Conservation (phyloP, 495 filamentous ascomycete species). For the Penicillium pancosmium region DNA sequence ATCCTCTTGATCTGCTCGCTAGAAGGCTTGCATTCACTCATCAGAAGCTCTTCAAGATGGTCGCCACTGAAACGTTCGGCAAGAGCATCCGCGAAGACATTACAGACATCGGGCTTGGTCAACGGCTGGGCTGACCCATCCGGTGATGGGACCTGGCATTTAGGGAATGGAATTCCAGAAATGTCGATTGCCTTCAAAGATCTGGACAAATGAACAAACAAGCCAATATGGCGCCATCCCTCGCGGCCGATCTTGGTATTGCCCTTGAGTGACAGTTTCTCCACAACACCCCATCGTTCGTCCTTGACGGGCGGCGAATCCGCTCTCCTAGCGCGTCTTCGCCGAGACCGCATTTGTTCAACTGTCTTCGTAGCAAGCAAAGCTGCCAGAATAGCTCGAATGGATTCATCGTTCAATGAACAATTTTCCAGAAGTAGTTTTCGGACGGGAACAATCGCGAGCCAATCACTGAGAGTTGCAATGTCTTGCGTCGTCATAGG, state of each 20-base stretch:
- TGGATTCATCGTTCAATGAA: constrained; percentile 79
- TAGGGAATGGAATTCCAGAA: constrained; percentile 82
- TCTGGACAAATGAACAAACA: constrained; percentile 87
- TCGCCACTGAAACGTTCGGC: constrained; percentile 72
- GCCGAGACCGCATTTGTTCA: constrained; percentile 52
- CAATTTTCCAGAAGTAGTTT: constrained; percentile 85
- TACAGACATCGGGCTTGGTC: constrained; percentile 48
- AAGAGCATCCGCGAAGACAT: constrained; percentile 72
- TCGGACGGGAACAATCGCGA: constrained; percentile 89
- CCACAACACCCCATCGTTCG: constrained; percentile 70
- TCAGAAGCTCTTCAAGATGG: constrained; percentile 79
- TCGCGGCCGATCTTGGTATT: constrained; percentile 80
- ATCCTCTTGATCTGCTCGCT: constrained; percentile 70
- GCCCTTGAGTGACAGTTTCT: constrained; percentile 87
- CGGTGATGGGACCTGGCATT: constrained; percentile 20
- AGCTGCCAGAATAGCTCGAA: constrained; percentile 83
- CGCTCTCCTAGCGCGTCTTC: constrained; percentile 36
- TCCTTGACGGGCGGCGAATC: constrained; percentile 26
- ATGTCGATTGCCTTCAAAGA: constrained; percentile 86
- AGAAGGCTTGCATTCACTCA: constrained; percentile 75
- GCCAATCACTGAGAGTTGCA: constrained; percentile 85
- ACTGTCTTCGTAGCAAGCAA: constrained; percentile 78
- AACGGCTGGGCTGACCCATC: constrained; percentile 22
- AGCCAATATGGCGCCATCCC: constrained; percentile 88
- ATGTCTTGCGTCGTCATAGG: constrained; percentile 81